Conservation (phyloP, 345 rosid genomes). For the Erucastrum elatum region DNA sequence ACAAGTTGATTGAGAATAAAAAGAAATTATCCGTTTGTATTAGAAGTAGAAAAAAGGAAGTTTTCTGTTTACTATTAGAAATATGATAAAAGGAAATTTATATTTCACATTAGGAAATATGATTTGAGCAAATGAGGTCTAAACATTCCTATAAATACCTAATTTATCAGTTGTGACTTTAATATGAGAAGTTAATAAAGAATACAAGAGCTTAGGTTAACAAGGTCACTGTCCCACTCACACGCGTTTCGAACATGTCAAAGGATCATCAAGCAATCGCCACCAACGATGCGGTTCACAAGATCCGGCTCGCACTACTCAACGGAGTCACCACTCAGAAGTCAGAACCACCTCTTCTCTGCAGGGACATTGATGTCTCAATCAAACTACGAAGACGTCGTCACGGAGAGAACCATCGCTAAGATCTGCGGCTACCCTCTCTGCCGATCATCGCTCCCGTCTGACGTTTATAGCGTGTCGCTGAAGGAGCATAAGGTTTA, state of each 20-base stretch:
- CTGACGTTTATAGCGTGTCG: constrained; percentile 61
- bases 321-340: constrained; percentile 55
- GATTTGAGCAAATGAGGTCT: no score
- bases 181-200: no score
- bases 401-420: constrained; percentile 64
- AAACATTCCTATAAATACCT: no score
- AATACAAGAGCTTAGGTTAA: no score
- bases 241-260: constrained; percentile 32
- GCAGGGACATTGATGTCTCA: constrained; percentile 62
- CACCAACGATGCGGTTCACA: constrained; percentile 57
- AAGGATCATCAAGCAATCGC: constrained; percentile 36
- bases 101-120: no score
- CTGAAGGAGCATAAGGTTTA: constrained; percentile 76
- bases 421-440: constrained; percentile 77
- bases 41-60: no score
- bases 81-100: no score
- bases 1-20: no score
- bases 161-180: no score
- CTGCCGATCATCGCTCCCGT: constrained; percentile 48
- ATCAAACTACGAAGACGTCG: constrained; percentile 73
- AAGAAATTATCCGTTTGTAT: no score
- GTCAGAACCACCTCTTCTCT: constrained; percentile 59
- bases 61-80: no score
- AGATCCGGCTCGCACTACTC: constrained; percentile 61
- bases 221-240: background rate